Base-by-base conservation (phyloP, 139 green algal species). In the Micromonas commoda region DNA sequence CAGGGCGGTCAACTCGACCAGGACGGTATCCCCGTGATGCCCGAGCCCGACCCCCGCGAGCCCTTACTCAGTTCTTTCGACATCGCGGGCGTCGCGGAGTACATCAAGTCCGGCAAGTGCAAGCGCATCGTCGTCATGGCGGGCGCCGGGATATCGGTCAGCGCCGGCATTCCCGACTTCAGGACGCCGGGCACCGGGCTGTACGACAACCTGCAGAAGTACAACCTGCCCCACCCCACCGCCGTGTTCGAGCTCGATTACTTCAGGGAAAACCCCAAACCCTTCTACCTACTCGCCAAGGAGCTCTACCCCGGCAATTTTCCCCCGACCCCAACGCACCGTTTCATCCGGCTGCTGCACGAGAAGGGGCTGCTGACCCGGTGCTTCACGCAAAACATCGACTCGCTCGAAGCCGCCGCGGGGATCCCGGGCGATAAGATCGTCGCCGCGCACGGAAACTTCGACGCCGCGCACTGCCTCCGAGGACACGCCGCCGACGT, bases 371-470 rank as follows among this genome's bases (percentile, higher is more conserved):
- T 93, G 33, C 87, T 96, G 64, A 77, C 88, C 77, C 83, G 92
- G 5, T 88, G 81, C 70, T 91, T 86, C 81, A 90, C 88, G 0
- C 87, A 86, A 66, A 86, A 86, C 85, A 96, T 97, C 28, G 92
- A 97, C 85, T 77, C 76, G 24, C 63, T 85, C 5, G 81, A 85
- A 63, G 23, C 64, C 70, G 13, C 70, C 78, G 86, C 90, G 9
- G 90, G 90, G 6, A 57, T 94, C 39, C 82, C 86, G 9, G 45
- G 68, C 1, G 82, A 87, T 0, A 67, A 72, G 2, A 73, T 96
- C 6, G 86, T 97, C 1, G 88, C 91, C 2, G 91, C 92, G 3
- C 92, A 97, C 81, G 92, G 92, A 53, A 94, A 94, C 82, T 97
- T 96, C 80, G 90, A 96, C 82, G 80, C 54, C 6, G 79, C 78